These are phyloP conservation scores for Fusarium begoniae DNA, from an alignment of 2,329 filamentous ascomycete species.

Conservation along the genomic window DNA sequence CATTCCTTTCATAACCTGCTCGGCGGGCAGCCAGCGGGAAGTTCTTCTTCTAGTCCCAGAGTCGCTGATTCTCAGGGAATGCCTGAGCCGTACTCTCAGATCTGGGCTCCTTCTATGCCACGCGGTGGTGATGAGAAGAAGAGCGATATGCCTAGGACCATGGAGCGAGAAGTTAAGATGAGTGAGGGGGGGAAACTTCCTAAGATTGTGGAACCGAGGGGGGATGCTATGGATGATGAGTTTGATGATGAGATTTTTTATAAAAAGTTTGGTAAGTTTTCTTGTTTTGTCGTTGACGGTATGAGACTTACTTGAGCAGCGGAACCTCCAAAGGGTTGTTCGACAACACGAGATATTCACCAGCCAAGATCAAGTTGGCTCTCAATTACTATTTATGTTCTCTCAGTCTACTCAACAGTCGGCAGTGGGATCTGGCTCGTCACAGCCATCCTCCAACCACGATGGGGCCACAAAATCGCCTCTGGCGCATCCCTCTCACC, in stretches of 20 bases:
- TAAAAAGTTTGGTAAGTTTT: conserved; percentile 45
- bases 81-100: conserved; percentile 32
- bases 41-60: conserved; percentile 26
- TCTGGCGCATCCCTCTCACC: conserved; percentile 64
- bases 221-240: conserved; percentile 33
- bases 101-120: conserved; percentile 38
- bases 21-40: conserved; percentile 6
- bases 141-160: conserved; percentile 5
- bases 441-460: conserved; percentile 68
- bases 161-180: not conserved
- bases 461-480: conserved; percentile 68
- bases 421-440: conserved; percentile 74
- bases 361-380: conserved; percentile 56
- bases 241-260: conserved; percentile 46
- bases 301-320: conserved; percentile 17
- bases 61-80: conserved; percentile 1
- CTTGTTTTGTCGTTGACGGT: not conserved
- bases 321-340: conserved; percentile 47
- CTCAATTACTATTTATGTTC: conserved; percentile 54
- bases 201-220: conserved; percentile 20
- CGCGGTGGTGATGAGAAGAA: not conserved
- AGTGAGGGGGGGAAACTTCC: conserved; percentile 1
- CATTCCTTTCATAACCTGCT: conserved; percentile 33
- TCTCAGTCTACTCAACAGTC: conserved; percentile 70
- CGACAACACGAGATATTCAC: conserved; percentile 46